These are phyloP conservation scores for Pascua sp. DNA, from an alignment of 1,284 basidiomycete species.

Conservation along the genomic window DNA sequence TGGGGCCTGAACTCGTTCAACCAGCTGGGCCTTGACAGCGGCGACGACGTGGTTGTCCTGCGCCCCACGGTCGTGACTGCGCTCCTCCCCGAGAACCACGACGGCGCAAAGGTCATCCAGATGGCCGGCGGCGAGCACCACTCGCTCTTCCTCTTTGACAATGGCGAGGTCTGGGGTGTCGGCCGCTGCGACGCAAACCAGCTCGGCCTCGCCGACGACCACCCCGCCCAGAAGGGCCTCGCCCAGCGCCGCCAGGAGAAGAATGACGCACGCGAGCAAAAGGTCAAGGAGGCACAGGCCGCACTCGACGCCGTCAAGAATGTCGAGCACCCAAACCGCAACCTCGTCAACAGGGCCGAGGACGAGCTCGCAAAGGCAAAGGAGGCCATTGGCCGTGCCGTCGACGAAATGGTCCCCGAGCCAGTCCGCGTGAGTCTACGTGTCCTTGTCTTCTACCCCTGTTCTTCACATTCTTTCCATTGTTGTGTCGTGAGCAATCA, in stretches of 20 bases:
- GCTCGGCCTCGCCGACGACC: conserved; percentile 66
- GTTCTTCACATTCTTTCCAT: not conserved
- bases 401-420: conserved; percentile 58
- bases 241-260: conserved; percentile 43
- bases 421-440: conserved; percentile 44
- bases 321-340: conserved; percentile 12
- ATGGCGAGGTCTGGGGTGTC: conserved; percentile 77
- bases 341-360: conserved; percentile 28
- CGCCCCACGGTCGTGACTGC: conserved; percentile 66
- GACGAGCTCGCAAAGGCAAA: conserved; percentile 35
- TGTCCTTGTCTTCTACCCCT: not conserved
- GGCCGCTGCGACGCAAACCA: conserved; percentile 75
- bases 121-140: conserved; percentile 70
- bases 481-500: no score
- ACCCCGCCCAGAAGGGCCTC: conserved; percentile 55
- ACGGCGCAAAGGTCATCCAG: conserved; percentile 62
- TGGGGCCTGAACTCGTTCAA: conserved; percentile 85
- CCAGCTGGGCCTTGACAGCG: conserved; percentile 57
- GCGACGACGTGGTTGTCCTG: conserved; percentile 58
- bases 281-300: conserved; percentile 26
- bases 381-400: conserved; percentile 54
- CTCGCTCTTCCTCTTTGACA: conserved; percentile 76
- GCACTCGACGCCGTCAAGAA: conserved; percentile 22
- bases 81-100: conserved; percentile 65
- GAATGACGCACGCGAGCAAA: conserved; percentile 38